phyloP scores from a whole-genome alignment of 768 basidiomycete species.

The Xanthoconium stramineum region DNA sequence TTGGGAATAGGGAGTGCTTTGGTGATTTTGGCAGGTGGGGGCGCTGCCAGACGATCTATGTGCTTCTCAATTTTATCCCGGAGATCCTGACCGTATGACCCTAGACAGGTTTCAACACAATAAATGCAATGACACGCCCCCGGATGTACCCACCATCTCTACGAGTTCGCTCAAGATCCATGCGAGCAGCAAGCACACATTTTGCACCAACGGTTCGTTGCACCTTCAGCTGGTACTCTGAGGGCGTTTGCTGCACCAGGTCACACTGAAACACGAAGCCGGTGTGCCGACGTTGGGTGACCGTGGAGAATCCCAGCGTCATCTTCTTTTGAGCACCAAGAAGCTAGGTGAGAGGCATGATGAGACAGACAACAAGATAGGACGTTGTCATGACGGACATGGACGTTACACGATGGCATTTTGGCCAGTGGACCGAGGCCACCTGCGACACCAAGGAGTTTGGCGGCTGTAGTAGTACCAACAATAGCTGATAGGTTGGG shows the following conservation, averaged over 20 bases:
- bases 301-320: constrained; percentile 88
- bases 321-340: constrained; percentile 93
- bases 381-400: constrained; percentile 50
- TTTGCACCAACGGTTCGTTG: constrained; percentile 95
- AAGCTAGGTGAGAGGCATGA: constrained; percentile 48
- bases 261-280: constrained; percentile 97
- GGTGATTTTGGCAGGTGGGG: constrained; percentile 88
- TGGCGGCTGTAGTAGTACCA: constrained; percentile 97
- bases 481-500: constrained; percentile 98
- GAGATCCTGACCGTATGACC: constrained; percentile 75
- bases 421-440: constrained; percentile 87
- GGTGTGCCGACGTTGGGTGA: constrained; percentile 84
- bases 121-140: background rate
- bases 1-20: constrained; percentile 94
- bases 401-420: constrained; percentile 94
- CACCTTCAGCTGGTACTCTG: constrained; percentile 87
- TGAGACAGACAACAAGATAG: background rate
- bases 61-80: constrained; percentile 91
- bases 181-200: constrained; percentile 82
- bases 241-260: constrained; percentile 77
- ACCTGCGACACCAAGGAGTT: constrained; percentile 95
- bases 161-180: constrained; percentile 85
- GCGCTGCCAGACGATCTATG: constrained; percentile 87
- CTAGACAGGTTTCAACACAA: constrained; percentile 32
- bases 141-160: constrained; percentile 62